Evolutionary conservation across 1,284 basidiomycete species (phyloP).

Genomic region (Chalciporus sp.): DNA sequence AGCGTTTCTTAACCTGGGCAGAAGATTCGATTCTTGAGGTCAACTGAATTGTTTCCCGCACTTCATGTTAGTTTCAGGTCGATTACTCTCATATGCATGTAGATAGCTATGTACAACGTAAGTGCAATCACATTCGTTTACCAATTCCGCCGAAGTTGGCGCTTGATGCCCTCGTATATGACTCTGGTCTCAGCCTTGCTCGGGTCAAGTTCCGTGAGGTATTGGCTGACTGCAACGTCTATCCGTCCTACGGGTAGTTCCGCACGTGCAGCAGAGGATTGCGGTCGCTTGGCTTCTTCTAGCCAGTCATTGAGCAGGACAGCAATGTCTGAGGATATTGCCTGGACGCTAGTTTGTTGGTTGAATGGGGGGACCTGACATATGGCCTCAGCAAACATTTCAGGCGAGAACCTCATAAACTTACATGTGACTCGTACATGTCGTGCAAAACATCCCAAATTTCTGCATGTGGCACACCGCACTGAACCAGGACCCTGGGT

Average conservation of each 20-base stretch:
- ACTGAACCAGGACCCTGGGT: slow-evolving; percentile 73
- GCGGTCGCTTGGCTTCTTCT: slow-evolving; percentile 68
- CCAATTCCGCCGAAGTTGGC: slow-evolving; percentile 69
- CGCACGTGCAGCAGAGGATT: slow-evolving; percentile 52
- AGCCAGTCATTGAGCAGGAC: slow-evolving; percentile 77
- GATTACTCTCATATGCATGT: slow-evolving; percentile 12
- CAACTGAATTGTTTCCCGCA: slow-evolving; percentile 35
- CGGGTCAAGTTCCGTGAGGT: slow-evolving; percentile 66
- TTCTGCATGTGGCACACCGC: slow-evolving; percentile 72
- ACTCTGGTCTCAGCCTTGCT: slow-evolving; percentile 59
- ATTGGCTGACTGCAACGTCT: slow-evolving; percentile 69
- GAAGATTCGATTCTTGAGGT: slow-evolving; percentile 83
- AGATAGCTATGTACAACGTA: slow-evolving; percentile 16
- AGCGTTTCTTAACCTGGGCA: slow-evolving; percentile 65
- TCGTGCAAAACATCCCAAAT: slow-evolving; percentile 86
- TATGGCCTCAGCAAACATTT: slow-evolving; percentile 2
- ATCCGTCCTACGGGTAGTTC: slow-evolving; percentile 77
- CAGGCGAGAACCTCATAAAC: slow-evolving; percentile 20
- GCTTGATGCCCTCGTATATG: slow-evolving; percentile 67
- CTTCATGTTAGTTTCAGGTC: neutral
- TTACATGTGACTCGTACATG: slow-evolving; percentile 85
- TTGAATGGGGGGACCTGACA: slow-evolving; percentile 81
- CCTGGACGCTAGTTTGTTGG: slow-evolving; percentile 72
- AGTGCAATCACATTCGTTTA: slow-evolving; percentile 29
- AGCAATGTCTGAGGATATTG: slow-evolving; percentile 78